Evolutionary conservation across 768 basidiomycete genomes (phyloP), one percentile per base, ranked within the genome.

Genomic region (Porphyrellus cyaneotinctus): DNA sequence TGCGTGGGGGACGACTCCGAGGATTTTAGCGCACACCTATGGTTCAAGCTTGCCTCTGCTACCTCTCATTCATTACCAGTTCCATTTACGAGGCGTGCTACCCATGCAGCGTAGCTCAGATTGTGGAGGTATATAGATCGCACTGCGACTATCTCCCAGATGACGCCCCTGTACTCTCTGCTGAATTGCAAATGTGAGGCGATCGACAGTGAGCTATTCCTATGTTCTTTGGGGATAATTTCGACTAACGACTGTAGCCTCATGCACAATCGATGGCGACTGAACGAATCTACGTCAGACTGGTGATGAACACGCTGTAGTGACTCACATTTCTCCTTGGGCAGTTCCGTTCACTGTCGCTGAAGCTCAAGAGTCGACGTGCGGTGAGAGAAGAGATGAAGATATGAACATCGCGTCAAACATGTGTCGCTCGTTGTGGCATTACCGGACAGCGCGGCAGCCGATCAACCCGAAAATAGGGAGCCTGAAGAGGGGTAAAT

Each of bases 121-220:
- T 37, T 15, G 53, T 59, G 57, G 53, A 45, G 49, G 35, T 30
- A 28, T 28, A 28, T 28, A 37, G 15, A 52, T 41, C 50, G 39
- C 56, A 52, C 51, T 37, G 32, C 22, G 39, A 47, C 23, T 15
- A 32, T 23, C 28, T 22, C 18, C 32, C 24, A 23, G 37, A 35
- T 22, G 39, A 23, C 42, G 45, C 12, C 20, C 23, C 11, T 57
- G 36, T 43, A 52, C 46, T 48, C 42, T 43, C 39, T 44, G 43
- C 20, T 42, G 38, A 44, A 59, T 67, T 60, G 54, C 53, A 60
- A 67, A 60, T 57, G 58, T 32, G 43, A 56, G 51, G 46, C 30
- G 60, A 67, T 65, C 62, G 38, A 31, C 24, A 41, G 33, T 31
- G 31, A 44, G 41, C 42, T 18, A 42, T 52, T 41, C 51, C 26